These are phyloP conservation scores for Dicorynia guianensis DNA, from an alignment of 306 rosid species.

Conservation along the genomic window DNA sequence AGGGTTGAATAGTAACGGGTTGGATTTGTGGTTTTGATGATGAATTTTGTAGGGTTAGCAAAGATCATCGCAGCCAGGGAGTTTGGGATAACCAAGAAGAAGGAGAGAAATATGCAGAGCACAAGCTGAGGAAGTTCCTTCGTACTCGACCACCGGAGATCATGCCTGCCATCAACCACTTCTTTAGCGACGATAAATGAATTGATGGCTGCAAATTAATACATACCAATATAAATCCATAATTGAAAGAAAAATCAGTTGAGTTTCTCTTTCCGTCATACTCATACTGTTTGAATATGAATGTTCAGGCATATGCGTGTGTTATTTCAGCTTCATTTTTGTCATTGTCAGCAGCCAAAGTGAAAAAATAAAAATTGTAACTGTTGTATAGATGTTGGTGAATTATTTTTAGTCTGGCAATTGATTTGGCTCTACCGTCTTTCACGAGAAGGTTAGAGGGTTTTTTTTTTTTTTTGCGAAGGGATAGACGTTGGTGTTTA, in stretches of 20 bases:
- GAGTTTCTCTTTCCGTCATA: no score
- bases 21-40: not conserved
- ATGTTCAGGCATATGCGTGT: not conserved
- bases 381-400: not conserved
- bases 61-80: conserved; percentile 59
- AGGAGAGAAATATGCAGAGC: conserved; percentile 80
- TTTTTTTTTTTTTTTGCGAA: no score
- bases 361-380: not conserved
- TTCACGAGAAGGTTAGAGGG: no score
- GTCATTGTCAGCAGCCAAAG: not conserved
- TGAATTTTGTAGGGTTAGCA: conserved; percentile 60
- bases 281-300: not conserved
- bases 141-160: conserved; percentile 81
- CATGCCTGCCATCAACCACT: conserved; percentile 81
- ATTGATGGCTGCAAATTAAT: not conserved
- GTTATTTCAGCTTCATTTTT: not conserved
- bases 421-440: no score
- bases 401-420: no score
- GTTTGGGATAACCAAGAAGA: conserved; percentile 79
- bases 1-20: not conserved
- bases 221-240: not conserved
- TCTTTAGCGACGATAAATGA: conserved; percentile 68
- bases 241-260: not conserved
- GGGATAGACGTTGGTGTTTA: no score
- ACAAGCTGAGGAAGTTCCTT: conserved; percentile 74